A percentile compares a stretch with the other conserved stretches of the same genome.
Conservation (phyloP, 768 basidiomycete genomes). For the Mycena polygramma region DNA sequence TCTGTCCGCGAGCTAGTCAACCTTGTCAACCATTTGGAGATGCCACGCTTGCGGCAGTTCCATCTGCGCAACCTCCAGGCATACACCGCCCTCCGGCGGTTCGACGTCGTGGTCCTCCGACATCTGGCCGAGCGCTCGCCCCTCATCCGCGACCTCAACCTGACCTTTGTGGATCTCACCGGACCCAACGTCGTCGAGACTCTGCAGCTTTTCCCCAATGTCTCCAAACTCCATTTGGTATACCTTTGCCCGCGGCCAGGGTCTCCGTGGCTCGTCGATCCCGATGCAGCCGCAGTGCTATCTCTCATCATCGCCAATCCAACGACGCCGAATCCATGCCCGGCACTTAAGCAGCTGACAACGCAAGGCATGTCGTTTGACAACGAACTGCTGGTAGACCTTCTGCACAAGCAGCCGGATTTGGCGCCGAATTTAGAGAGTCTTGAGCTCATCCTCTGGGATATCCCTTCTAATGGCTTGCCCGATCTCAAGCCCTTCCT, state of each 20-base stretch:
- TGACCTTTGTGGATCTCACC: too few relatives aligned
- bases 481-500: background rate
- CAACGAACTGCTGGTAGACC: too few relatives aligned
- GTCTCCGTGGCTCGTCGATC: too few relatives aligned
- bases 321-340: too few relatives aligned
- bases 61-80: background rate
- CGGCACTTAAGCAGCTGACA: too few relatives aligned
- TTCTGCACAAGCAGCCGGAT: background rate
- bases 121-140: background rate
- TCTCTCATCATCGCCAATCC: too few relatives aligned
- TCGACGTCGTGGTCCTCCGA: background rate
- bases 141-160: background rate
- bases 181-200: too few relatives aligned
- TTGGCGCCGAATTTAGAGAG: background rate
- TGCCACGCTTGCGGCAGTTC: background rate
- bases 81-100: background rate
- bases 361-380: too few relatives aligned
- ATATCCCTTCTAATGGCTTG: background rate
- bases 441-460: background rate
- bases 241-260: too few relatives aligned
- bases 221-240: too few relatives aligned
- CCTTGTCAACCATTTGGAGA: background rate
- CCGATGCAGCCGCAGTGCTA: too few relatives aligned
- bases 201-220: too few relatives aligned
- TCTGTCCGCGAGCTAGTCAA: background rate